Evolutionary conservation across 306 rosid genomes (phyloP), one percentile per base, ranked within the genome.

Genomic region (Sophora flavescens): DNA sequence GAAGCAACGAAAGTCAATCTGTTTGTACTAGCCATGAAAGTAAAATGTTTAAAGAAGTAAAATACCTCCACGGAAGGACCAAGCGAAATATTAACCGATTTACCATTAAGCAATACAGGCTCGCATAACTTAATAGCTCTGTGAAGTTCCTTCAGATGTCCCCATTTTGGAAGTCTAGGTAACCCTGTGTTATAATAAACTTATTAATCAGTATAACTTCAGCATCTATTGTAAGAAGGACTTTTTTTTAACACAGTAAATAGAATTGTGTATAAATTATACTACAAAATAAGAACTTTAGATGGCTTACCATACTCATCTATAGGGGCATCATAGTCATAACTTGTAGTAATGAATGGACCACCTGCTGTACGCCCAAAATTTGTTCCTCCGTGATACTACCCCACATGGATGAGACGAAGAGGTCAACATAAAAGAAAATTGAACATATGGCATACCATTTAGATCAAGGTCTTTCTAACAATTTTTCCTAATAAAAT

Each of bases 331-430:
- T 94, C 94, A 44, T 94, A 94, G 86, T 94, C 98, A 76, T 94
- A 94, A 87, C 98, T 94, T 63, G 98, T 94, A 41, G 98, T 94
- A 59, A 94, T 90, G 83, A 94, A 94, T 72, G 98, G 97, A 74
- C 98, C 98, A 67, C 98, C 98, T 14, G 98, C 87, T 62, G 97
- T 91, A 39, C 98, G 97, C 63, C 97, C 98, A 79, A 94, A 94
- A 83, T 94, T 94, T 60, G 97, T 94, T 82, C 97, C 98, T 13
- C 98, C 98, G 56, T 94, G 98, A 87, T 91, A 94, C 98, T 91
- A 83, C 66, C 48, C 44, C 75, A 71, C 42, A 56, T 13, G 76
- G 68, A 33, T 18, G 47, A 57, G 63, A 44, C 6, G 66, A 68
- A 41, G 72, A 62, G 41, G 39, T 81, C 73, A 78, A 56, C 68